Evolutionary conservation across 108 stramenopile genomes (phyloP).

Genomic region (Cyclotella distinguenda): DNA sequence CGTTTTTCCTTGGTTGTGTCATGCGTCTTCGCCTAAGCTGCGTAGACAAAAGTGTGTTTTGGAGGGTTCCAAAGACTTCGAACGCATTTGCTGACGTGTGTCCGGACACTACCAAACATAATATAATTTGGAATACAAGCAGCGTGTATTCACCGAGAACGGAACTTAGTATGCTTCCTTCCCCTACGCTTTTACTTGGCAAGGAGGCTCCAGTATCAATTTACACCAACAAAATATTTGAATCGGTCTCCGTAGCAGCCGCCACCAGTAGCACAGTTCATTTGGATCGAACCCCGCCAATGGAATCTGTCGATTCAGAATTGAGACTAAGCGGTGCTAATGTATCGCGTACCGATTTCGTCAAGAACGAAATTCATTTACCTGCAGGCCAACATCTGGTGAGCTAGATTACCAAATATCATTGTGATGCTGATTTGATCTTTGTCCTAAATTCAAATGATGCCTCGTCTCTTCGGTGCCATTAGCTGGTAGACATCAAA

Average conservation of each 20-base stretch:
- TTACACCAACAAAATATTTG: neutral
- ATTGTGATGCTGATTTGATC: neutral
- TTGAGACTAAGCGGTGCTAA: neutral
- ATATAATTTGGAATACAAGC: neutral
- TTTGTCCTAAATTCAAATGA: neutral
- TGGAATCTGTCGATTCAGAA: neutral
- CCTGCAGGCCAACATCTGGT: slow-evolving; percentile 27
- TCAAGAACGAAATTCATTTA: neutral
- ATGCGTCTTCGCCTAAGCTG: neutral
- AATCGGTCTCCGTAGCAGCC: neutral
- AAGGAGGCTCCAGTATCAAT: neutral
- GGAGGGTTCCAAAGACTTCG: neutral
- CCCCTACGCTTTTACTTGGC: neutral
- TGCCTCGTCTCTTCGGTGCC: neutral
- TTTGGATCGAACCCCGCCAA: neutral
- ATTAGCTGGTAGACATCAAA: slow-evolving; percentile 40
- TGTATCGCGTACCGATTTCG: neutral
- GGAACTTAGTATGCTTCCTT: neutral
- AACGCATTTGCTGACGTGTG: neutral
- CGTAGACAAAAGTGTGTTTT: neutral
- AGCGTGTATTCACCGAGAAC: neutral
- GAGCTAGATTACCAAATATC: neutral
- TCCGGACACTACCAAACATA: too few relatives aligned
- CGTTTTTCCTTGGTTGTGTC: neutral
- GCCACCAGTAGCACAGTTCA: neutral